A percentile compares a stretch with the other conserved stretches of the same genome.
Evolutionary conservation across 345 rosid species (phyloP).

Genomic region (Citrus hindsii): DNA sequence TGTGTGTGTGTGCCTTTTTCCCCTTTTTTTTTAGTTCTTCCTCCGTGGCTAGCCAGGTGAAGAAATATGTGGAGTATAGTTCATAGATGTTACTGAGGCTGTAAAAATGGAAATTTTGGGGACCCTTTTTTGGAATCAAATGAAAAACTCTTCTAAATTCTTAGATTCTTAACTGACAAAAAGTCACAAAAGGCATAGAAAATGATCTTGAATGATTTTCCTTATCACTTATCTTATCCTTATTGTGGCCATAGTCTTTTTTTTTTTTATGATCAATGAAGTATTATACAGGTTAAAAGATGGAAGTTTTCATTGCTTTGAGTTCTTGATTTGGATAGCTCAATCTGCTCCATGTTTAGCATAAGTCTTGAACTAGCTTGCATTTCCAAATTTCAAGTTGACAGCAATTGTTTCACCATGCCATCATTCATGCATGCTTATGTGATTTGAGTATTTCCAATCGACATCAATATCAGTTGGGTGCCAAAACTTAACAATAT

Average conservation of each 20-base stretch:
- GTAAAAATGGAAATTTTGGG: conserved; percentile 30
- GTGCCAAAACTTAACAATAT: background rate
- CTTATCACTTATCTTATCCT: conserved; percentile 22
- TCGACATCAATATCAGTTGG: background rate
- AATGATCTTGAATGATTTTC: conserved; percentile 19
- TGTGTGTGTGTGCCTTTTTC: background rate
- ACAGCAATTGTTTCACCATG: background rate
- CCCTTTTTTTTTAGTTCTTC: background rate
- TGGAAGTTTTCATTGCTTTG: background rate
- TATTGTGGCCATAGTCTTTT: background rate
- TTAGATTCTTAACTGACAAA: conserved; percentile 9
- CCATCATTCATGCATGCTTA: background rate
- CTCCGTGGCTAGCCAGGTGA: background rate
- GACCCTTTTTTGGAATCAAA: background rate
- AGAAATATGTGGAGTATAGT: conserved; percentile 16
- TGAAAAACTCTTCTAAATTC: background rate
- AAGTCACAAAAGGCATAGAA: background rate
- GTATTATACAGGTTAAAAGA: background rate
- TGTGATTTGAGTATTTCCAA: background rate
- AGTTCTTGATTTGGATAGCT: background rate
- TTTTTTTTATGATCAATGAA: background rate
- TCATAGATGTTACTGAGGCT: conserved; percentile 15
- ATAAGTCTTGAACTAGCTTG: background rate
- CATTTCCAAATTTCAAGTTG: background rate
- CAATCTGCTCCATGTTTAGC: background rate